Evolutionary conservation across 2,329 filamentous ascomycete species (phyloP), one percentile per base, ranked within the genome.

Genomic region (Tolypocladium amazonense): DNA sequence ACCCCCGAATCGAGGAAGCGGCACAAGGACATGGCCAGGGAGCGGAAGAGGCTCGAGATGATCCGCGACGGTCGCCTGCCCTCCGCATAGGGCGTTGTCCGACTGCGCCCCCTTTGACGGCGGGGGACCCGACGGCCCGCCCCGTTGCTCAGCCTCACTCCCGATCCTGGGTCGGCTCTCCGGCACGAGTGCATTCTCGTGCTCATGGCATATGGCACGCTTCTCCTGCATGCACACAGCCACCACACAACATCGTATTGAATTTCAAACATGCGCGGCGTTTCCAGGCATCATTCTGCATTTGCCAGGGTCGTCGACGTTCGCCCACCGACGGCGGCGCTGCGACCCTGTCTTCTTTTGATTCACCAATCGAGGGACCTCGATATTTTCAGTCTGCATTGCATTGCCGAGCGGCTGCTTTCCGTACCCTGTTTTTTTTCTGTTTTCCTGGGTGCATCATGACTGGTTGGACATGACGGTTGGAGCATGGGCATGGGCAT

Each of bases 1-100:
- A 64, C 65, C 58, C 68, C 68, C 50, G 67, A 69, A 8, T 66
- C 70, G 35, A 60, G 65, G 43, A 59, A 67, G 9, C 62, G 65
- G 53, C 65, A 67, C 47, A 63, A 65, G 14, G 62, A 65, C 30
- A 64, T 62, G 1, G 70, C 69, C 39, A 53, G 58, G 12, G 66
- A 71, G 59, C 65, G 65, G 57, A 71, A 71, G 57, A 58, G 64
- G 38, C 60, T 64, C 12, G 67, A 70, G 15, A 61, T 65, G 39
- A 60, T 59, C 23, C 58, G 62, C 55, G 56, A 64, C n/a, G 65
- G 62, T 4, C 62, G 63, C 2, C 56, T 63, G 39, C 38, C 56
- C 38, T 57, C 62, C 43, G 60, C 25, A n/a, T 54, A 35, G 37
- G 7, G 25, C 15, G 25, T 25, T 27, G n/a, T 20, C 15, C 37